phyloP scores from a whole-genome alignment of 225 moss, liverwort and hornwort genomes.

The Climacium dendroides region DNA sequence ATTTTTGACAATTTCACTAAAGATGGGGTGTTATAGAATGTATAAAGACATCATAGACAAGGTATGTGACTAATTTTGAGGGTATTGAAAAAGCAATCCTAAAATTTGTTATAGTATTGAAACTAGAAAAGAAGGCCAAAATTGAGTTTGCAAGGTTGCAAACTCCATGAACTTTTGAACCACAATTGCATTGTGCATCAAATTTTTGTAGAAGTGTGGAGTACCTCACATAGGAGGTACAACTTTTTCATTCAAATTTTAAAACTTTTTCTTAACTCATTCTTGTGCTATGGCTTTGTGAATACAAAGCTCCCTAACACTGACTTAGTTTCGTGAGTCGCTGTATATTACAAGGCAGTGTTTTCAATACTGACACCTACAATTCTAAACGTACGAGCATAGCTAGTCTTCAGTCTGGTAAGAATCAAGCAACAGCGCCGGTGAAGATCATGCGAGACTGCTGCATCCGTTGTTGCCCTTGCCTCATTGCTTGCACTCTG shows the following conservation, averaged over 20 bases:
- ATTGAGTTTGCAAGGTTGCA: accelerated
- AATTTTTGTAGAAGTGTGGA: not conserved
- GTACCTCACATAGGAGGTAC: too few species aligned
- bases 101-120: not conserved
- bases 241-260: not conserved
- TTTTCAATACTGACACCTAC: not conserved
- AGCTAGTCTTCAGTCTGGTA: not conserved
- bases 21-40: not conserved
- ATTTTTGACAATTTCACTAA: not conserved
- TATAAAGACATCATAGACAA: not conserved
- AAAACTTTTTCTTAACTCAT: not conserved
- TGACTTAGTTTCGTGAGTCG: too few species aligned
- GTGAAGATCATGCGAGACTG: not conserved
- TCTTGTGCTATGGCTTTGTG: not conserved
- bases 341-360: not conserved
- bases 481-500: not conserved
- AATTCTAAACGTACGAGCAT: not conserved
- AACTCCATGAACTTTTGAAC: not conserved
- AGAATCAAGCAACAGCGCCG: not conserved
- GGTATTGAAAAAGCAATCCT: not conserved
- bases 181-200: too few species aligned
- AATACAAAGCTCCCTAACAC: not conserved
- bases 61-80: not conserved
- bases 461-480: not conserved
- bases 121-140: not conserved